Evolutionary conservation across 352 stramenopile species (phyloP).

Genomic region (Globisporangium radiosum): DNA sequence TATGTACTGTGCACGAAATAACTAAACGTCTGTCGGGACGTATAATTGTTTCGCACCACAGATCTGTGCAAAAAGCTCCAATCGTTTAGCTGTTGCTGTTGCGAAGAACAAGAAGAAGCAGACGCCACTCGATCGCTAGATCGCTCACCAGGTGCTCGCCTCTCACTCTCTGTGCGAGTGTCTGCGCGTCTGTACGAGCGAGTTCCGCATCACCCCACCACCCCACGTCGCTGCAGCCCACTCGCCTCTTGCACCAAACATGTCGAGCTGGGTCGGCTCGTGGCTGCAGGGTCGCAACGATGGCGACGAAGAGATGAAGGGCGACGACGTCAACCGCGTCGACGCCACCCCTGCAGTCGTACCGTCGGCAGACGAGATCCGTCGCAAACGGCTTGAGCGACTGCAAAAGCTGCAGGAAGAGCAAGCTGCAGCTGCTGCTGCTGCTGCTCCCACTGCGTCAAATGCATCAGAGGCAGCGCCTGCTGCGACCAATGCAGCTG

Average conservation of each 20-base stretch:
- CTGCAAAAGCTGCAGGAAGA: constrained; percentile 57
- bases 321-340: constrained; percentile 6
- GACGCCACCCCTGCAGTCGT: constrained; percentile 9
- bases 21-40: too few relatives aligned
- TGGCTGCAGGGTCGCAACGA: constrained; percentile 47
- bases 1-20: too few relatives aligned
- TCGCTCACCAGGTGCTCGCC: too few relatives aligned
- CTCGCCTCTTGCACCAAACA: constrained; percentile 3
- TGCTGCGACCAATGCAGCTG: background rate
- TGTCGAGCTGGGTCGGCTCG: constrained; percentile 49
- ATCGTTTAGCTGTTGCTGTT: too few relatives aligned
- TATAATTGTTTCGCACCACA: too few relatives aligned
- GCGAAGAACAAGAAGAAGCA: too few relatives aligned
- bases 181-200: too few relatives aligned
- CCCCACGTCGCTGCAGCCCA: too few relatives aligned
- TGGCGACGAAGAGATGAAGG: constrained; percentile 36
- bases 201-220: too few relatives aligned
- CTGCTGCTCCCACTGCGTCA: background rate
- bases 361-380: constrained; percentile 41
- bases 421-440: constrained; percentile 12
- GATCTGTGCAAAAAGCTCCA: too few relatives aligned
- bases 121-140: too few relatives aligned
- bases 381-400: constrained; percentile 41
- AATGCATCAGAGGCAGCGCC: constrained; percentile 10
- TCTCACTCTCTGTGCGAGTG: too few relatives aligned